Conservation (phyloP, 129 eudicot species). For the Daucus carota region DH1_v3.0 NC_030382.2:44669501-44670000, state of each 20-base stretch:
- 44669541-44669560: slow-evolving; percentile 37
- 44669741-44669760: slow-evolving; percentile 20
- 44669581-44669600: slow-evolving; percentile 26
- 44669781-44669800: slow-evolving; percentile 33
- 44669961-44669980: slow-evolving; percentile 52
- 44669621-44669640: slow-evolving; percentile 20
- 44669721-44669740: slow-evolving; percentile 22
- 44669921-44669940: slow-evolving; percentile 85
- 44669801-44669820: slow-evolving; percentile 32
- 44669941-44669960: slow-evolving; percentile 54
- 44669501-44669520: slow-evolving; percentile 20
- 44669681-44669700: slow-evolving; percentile 24
- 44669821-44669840: slow-evolving; percentile 32
- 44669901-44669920: slow-evolving; percentile 97
- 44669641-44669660: slow-evolving; percentile 31
- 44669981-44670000: slow-evolving; percentile 27
- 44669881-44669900: slow-evolving; percentile 62
- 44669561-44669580: slow-evolving; percentile 24
- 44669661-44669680: slow-evolving; percentile 32
- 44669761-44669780: slow-evolving; percentile 18
- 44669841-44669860: slow-evolving; percentile 24
- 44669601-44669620: slow-evolving; percentile 28
- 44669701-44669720: slow-evolving; percentile 39
- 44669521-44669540: slow-evolving; percentile 27
- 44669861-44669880: slow-evolving; percentile 61